A percentile compares a stretch with the other conserved stretches of the same genome.
Conservation (phyloP, 2,329 filamentous ascomycete species). For the Fusarium miscanthi region DNA sequence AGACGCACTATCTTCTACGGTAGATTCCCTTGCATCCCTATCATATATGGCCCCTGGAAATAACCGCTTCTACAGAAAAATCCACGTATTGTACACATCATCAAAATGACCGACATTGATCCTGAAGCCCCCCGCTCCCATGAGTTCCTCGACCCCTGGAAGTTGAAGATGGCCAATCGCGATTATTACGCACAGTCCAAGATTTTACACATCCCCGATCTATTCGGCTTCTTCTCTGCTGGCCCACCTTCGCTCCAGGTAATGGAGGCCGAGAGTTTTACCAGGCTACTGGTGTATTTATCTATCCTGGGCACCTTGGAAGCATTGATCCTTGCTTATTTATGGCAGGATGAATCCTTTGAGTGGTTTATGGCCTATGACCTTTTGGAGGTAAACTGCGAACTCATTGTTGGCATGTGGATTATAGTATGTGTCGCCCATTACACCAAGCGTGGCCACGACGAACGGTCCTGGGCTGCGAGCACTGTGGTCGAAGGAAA, state of each 20-base stretch:
- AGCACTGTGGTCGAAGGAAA: rapidly evolving
- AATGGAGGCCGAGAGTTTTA: not conserved
- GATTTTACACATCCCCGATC: conserved; percentile 17
- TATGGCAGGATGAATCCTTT: not conserved
- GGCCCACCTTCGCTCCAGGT: conserved; percentile 1
- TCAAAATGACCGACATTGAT: not conserved
- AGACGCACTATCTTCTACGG: not conserved
- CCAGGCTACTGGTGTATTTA: not conserved
- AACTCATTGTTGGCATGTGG: not conserved
- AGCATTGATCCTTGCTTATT: not conserved
- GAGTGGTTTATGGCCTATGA: not conserved
- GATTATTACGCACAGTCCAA: conserved; percentile 10
- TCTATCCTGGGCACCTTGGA: not conserved
- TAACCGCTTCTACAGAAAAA: not conserved
- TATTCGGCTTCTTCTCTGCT: conserved; percentile 6
- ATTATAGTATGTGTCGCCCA: not conserved
- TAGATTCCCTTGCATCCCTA: not conserved
- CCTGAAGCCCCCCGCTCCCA: not conserved
- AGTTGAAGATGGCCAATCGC: not conserved
- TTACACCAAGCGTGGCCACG: not conserved
- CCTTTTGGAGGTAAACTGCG: not conserved
- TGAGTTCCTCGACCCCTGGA: not conserved
- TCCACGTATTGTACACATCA: not conserved
- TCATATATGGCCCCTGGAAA: not conserved
- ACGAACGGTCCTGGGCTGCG: not conserved